A percentile compares a stretch with the other conserved stretches of the same genome.
These are phyloP conservation scores for Coniochaeta sp. DNA, from an alignment of 2,329 filamentous ascomycete species.

Conservation along the genomic window DNA sequence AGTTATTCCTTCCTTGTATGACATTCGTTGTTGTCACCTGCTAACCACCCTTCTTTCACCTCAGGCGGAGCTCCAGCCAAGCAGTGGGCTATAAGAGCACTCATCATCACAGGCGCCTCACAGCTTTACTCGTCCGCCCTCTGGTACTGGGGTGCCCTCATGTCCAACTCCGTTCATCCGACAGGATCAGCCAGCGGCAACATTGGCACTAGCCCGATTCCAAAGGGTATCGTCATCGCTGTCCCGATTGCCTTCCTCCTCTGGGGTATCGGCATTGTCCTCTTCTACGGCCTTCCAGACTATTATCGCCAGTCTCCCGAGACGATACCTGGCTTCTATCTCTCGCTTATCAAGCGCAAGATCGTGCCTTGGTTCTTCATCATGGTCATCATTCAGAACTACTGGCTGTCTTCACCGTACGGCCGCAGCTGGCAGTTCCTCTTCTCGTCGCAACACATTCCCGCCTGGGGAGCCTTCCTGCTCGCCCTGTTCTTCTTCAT, in stretches of 20 bases:
- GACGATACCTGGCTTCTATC: conserved; percentile 58
- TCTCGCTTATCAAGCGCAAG: conserved; percentile 52
- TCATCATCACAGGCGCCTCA: conserved; percentile 58
- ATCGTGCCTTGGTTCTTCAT: conserved; percentile 62
- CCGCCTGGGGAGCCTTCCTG: conserved; percentile 47
- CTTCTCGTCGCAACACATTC: conserved; percentile 48
- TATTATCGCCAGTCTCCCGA: conserved; percentile 60
- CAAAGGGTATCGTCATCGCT: conserved; percentile 35
- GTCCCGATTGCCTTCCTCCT: conserved; percentile 50
- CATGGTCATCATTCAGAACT: conserved; percentile 57
- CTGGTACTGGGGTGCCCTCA: conserved; percentile 59
- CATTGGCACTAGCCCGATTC: conserved; percentile 25
- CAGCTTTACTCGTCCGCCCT: conserved; percentile 57
- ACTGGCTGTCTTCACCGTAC: conserved; percentile 58
- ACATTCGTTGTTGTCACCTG: not conserved
- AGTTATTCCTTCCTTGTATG: not conserved
- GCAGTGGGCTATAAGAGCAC: conserved; percentile 60
- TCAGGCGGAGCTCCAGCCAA: conserved; percentile 50
- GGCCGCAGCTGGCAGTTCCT: conserved; percentile 61
- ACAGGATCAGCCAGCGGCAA: conserved; percentile 27
- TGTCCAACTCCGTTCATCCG: conserved; percentile 33
- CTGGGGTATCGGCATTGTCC: conserved; percentile 45
- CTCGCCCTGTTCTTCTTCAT: conserved; percentile 49
- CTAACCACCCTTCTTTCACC: not conserved
- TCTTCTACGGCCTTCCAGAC: conserved; percentile 54